Percentiles rank a stretch among this genome's conserved stretches.
phyloP scores from a whole-genome alignment of 1,139 yeast species.

The Kodamaea alishanica region DNA sequence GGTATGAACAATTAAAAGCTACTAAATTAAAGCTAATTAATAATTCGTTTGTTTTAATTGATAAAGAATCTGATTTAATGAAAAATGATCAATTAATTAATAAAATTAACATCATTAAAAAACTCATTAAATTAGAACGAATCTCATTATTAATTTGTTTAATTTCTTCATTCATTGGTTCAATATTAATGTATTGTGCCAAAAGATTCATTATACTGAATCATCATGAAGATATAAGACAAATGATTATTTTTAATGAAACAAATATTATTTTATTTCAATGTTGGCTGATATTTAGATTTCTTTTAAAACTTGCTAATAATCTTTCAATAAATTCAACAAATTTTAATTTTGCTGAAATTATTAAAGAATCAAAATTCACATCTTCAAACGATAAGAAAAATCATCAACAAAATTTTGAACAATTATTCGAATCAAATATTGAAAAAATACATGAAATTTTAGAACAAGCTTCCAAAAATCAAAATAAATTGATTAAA shows the following conservation, averaged over 20 bases:
- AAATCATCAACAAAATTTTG: constrained; percentile 2
- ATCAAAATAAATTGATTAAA: constrained; percentile 7
- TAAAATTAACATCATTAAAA: constrained; percentile 14
- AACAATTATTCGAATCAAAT: constrained; percentile 2
- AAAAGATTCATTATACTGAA: constrained; percentile 20
- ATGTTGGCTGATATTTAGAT: constrained; percentile 27
- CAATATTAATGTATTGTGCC: constrained; percentile 25
- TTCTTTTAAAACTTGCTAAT: constrained; percentile 13
- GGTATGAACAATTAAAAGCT: constrained; percentile 26
- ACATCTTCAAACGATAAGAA: neutral
- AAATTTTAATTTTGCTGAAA: constrained; percentile 3
- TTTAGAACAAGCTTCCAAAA: constrained; percentile 6
- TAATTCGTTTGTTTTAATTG: constrained; percentile 14
- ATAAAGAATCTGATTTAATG: constrained; percentile 4
- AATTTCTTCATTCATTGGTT: constrained; percentile 22
- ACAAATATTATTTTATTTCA: constrained; percentile 30
- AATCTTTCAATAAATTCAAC: constrained; percentile 6
- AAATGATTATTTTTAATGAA: constrained; percentile 30
- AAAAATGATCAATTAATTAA: constrained; percentile 6
- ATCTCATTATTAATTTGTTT: constrained; percentile 25
- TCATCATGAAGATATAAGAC: constrained; percentile 25
- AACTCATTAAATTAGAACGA: constrained; percentile 20
- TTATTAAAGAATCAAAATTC: constrained; percentile 4
- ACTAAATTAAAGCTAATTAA: constrained; percentile 18
- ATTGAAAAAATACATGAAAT: constrained; percentile 4